Evolutionary conservation across 2,329 filamentous ascomycete species (phyloP), one percentile per base, ranked within the genome.

Genomic region (Apiospora saccharicola): DNA sequence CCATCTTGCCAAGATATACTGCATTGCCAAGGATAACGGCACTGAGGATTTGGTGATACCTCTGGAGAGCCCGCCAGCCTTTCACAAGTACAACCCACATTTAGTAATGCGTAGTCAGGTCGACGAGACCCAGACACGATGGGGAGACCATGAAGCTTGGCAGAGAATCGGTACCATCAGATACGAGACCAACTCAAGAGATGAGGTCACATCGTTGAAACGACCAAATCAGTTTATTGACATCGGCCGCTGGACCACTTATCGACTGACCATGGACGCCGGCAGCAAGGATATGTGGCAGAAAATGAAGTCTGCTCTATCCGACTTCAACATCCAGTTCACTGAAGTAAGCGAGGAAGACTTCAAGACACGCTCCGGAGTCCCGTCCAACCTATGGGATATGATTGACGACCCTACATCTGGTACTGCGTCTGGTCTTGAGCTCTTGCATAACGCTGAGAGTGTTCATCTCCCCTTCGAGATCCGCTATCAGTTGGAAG

Each of bases 401-500:
- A 71, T 81, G 76, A 74, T 84, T 75, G 76, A 86, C 80, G 76
- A 83, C 80, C 73, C 71, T 7, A 49, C 43, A n/a, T 69, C 73
- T 24, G 70, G 68, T 7, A 71, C 72, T 3, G 74, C 71, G 64
- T 51, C 73, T 4, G 75, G 79, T 73, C 72, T 81, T 46, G 73
- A 79, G 57, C 71, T 84, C 70, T 75, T 85, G 71, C 71, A 76
- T 75, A 73, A 77, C 30, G 80, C 85, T 2, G 74, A 84, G 34
- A 82, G 82, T 41, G 76, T 85, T 43, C 75, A 82, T 71, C 85
- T 96, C 4, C 84, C 89, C 0, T 98, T 95, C 74, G 83, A 90
- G 0, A 89, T 98, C 1, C 89, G 94, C 22, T 99, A 98, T 79
- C 95, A 98, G 80, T 88, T 99, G 0, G 96, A 99, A 80, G 95